Base-by-base conservation (phyloP, 2,329 filamentous ascomycete species). In the Rutstroemia sp. region DNA sequence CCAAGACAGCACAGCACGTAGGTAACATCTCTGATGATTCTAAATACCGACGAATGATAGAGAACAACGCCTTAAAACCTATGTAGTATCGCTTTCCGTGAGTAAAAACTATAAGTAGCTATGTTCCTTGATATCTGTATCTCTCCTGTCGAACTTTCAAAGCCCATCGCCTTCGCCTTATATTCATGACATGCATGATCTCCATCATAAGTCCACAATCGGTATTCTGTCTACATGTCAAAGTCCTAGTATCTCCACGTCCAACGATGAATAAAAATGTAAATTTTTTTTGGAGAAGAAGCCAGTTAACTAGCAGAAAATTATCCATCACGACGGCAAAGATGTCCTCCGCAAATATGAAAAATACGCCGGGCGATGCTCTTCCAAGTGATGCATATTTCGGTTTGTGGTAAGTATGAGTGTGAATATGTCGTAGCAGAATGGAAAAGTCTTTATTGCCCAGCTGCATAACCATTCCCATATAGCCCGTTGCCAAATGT, bases 401-500 rank as follows among this genome's bases (percentile, higher is more conserved):
- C 37, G 42, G 9, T 50, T 37, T 37, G 17, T 50, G 44, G 45
- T 55, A 16, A 55, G 49, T 42, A 9, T 42, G 17, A 47, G 37
- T 50, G 37, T 23, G 50, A 27, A 54, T 27, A 48, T 50, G 17
- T 44, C 23, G 42, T 44, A 23, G 38, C 17, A 50, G 34, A 50
- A 49, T 30, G 44, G 25, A 25, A 34, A 39, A 34, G 4, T 1
- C 39, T 5, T 46, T 21, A 46, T 46, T 46, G 42, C 5, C 42
- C 42, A 17, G 52, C 38, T 23, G 52, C 52, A 44, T 55, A 55
- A 30, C 52, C 52, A 46, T 63, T 62, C 46, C 62, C 62, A 53
- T 69, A 68, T 34, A 66, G 48, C 27, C 64, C 62, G 52, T 67
- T 69, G 16, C 77, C 78, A 64, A 81, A 80, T 1, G 75, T 76